These are phyloP conservation scores for Trametes polyzona DNA, from an alignment of 1,284 basidiomycete species.

Conservation along the genomic window DNA sequence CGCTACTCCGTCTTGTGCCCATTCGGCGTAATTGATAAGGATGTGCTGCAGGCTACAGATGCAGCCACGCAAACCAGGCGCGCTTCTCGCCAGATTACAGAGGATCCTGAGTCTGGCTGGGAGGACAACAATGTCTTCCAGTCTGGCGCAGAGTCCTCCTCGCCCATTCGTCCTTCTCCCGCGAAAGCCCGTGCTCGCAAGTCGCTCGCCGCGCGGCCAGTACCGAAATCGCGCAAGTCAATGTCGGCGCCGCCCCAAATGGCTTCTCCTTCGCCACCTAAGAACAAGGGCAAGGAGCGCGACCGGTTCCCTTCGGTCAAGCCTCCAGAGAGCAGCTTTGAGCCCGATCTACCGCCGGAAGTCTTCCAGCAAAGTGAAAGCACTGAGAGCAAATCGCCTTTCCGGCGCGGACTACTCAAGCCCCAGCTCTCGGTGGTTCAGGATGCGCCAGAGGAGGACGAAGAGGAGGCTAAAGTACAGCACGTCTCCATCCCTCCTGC, in stretches of 20 bases:
- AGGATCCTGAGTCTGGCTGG: conserved; percentile 74
- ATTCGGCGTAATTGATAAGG: not conserved
- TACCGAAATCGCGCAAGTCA: conserved; percentile 58
- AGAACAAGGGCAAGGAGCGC: conserved; percentile 24
- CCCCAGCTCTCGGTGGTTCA: conserved; percentile 22
- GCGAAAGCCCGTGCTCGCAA: conserved; percentile 51
- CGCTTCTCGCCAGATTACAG: conserved; percentile 48
- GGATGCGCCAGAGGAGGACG: conserved; percentile 27
- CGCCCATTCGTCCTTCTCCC: conserved; percentile 67
- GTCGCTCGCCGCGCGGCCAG: conserved; percentile 35
- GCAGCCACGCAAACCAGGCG: conserved; percentile 55
- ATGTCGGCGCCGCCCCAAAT: conserved; percentile 71
- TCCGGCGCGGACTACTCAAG: conserved; percentile 5
- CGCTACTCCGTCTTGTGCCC: not conserved
- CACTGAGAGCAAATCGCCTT: conserved; percentile 18
- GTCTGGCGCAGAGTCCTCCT: conserved; percentile 79
- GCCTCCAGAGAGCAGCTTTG: conserved; percentile 48
- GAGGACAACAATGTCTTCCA: conserved; percentile 87
- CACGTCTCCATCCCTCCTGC: no score
- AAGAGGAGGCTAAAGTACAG: no score
- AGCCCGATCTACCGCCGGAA: conserved; percentile 54
- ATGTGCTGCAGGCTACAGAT: conserved; percentile 47
- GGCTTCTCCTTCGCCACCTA: conserved; percentile 31
- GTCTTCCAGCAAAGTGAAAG: conserved; percentile 31
- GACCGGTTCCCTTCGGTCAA: conserved; percentile 26